Conservation (phyloP, 2,329 filamentous ascomycete species). For the Aspergillus sp. region DNA sequence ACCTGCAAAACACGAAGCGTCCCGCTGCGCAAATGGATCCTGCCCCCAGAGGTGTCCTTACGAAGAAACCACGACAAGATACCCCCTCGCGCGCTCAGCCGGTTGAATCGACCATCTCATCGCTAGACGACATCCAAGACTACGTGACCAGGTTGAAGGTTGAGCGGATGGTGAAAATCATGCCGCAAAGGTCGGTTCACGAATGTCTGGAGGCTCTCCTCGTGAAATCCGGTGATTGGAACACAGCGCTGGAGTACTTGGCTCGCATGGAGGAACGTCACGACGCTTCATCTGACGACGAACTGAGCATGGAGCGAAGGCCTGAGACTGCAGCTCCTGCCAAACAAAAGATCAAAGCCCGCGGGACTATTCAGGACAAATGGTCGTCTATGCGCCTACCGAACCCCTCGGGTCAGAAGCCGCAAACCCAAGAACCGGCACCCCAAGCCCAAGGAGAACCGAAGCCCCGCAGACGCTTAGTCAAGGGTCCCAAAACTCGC, state of each 20-base stretch:
- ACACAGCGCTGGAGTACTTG: conserved; percentile 45
- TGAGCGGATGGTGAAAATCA: conserved; percentile 41
- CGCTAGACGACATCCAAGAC: conserved; percentile 45
- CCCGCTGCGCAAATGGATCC: conserved; percentile 37
- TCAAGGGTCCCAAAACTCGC: conserved; percentile 27
- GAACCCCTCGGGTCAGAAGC: conserved; percentile 16
- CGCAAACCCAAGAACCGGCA: conserved; percentile 2
- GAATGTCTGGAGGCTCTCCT: conserved; percentile 43
- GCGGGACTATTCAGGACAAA: conserved; percentile 50
- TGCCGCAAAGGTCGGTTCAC: conserved; percentile 38
- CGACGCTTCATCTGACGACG: conserved; percentile 29
- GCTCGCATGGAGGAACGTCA: conserved; percentile 29
- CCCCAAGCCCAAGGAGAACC: conserved; percentile 10
- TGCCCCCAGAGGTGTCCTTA: conserved; percentile 25
- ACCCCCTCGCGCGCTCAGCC: conserved; percentile 39
- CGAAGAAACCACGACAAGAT: conserved; percentile 33
- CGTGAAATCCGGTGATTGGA: conserved; percentile 42
- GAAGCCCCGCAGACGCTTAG: conserved; percentile 29
- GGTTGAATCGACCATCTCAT: conserved; percentile 32
- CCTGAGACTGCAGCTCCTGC: conserved; percentile 19
- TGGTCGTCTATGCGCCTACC: conserved; percentile 42
- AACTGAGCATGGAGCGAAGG: conserved; percentile 21
- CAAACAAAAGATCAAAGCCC: conserved; percentile 47
- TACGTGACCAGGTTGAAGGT: conserved; percentile 43
- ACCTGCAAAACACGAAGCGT: conserved; percentile 27